phyloP scores from a whole-genome alignment of 192 early-diverging fungal species.

The Geranomyces michiganensis region DNA sequence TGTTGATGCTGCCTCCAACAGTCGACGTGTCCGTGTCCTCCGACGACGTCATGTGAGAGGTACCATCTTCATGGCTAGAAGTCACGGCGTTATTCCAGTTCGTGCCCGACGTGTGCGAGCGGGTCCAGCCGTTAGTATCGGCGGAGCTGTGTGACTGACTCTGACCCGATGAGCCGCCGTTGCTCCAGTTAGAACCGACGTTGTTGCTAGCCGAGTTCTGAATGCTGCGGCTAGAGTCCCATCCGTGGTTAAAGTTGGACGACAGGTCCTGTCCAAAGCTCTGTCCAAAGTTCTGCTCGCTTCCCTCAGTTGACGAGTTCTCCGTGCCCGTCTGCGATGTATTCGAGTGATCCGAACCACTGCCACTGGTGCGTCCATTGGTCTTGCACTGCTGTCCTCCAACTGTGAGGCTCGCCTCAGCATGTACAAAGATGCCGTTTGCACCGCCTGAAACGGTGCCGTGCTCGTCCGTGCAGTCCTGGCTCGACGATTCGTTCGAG shows the following conservation, averaged over 20 bases:
- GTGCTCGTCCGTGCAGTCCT: conserved; percentile 9
- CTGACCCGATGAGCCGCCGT: conserved; percentile 3
- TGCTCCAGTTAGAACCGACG: conserved; percentile 8
- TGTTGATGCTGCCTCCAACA: conserved; percentile 6
- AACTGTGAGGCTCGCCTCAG: neutral
- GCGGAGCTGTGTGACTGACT: neutral
- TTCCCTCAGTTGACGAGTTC: neutral
- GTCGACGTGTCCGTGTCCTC: conserved; percentile 6
- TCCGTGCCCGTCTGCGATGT: conserved; percentile 4
- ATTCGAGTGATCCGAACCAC: conserved; percentile 1
- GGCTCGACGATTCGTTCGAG: neutral
- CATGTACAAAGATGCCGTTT: neutral
- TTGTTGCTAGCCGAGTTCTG: neutral
- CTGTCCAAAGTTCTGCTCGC: conserved; percentile 3
- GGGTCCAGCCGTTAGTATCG: conserved; percentile 1
- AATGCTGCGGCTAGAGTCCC: neutral
- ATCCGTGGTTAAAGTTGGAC: conserved; percentile 4
- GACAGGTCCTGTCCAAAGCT: neutral
- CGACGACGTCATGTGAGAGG: neutral
- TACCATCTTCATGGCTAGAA: neutral
- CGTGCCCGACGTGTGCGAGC: conserved; percentile 1
- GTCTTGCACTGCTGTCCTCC: conserved; percentile 8
- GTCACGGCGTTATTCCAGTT: conserved; percentile 2
- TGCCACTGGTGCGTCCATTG: neutral
- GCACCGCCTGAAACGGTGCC: neutral